Conservation (phyloP, 805 yeast genomes). For the Zygosaccharomyces gambellarensis region DNA sequence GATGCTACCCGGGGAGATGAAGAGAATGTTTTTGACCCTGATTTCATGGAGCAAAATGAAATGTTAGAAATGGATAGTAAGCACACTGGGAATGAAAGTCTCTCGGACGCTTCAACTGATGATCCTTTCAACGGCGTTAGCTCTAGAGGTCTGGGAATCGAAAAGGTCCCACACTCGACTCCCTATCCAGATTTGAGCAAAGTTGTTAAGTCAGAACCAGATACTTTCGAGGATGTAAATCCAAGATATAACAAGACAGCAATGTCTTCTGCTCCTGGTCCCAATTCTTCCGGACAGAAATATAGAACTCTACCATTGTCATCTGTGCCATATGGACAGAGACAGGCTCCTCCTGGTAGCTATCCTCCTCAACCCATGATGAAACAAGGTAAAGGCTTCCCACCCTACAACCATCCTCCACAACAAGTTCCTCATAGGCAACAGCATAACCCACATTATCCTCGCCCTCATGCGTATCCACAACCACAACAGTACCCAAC, state of each 20-base stretch:
- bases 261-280: background rate
- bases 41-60: constrained; percentile 29
- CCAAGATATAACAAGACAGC: background rate
- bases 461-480: constrained; percentile 6
- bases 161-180: constrained; percentile 6
- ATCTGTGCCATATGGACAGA: background rate
- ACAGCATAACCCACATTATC: background rate
- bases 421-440: background rate
- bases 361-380: background rate
- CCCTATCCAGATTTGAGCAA: constrained; percentile 7
- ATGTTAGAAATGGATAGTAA: constrained; percentile 31
- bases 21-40: constrained; percentile 31
- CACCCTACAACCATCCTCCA: background rate
- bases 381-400: background rate
- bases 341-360: background rate
- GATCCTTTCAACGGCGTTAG: background rate
- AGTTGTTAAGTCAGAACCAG: background rate
- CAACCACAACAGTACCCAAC: constrained; percentile 8
- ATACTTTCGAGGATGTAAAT: background rate
- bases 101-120: constrained; percentile 3
- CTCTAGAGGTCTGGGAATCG: background rate
- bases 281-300: background rate
- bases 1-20: constrained; percentile 7
- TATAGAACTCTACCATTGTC: background rate
- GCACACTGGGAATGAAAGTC: constrained; percentile 18